Conservation (phyloP, 2,329 filamentous ascomycete species). For the Monosporascus sp. region DNA sequence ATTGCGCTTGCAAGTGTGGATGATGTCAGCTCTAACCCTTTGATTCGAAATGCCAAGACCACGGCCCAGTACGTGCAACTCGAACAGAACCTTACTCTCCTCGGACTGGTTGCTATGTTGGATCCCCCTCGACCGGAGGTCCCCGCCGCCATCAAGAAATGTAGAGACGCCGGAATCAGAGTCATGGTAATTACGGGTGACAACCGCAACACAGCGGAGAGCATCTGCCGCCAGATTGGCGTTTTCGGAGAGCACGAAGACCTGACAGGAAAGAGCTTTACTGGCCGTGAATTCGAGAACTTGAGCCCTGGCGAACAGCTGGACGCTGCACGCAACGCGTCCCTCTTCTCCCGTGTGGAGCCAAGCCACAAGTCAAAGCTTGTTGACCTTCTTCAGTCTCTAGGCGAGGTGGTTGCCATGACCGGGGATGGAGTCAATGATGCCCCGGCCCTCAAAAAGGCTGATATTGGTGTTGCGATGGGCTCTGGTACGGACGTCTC, state of each 20-base stretch:
- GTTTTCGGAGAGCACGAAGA: conserved; percentile 81
- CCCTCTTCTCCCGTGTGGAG: conserved; percentile 93
- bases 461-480: conserved; percentile 98
- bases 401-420: conserved; percentile 96
- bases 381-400: conserved; percentile 89
- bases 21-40: conserved; percentile 64
- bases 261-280: conserved; percentile 87
- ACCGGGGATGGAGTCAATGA: conserved; percentile 99
- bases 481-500: conserved; percentile 96
- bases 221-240: conserved; percentile 95
- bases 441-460: conserved; percentile 94
- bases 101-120: conserved; percentile 93
- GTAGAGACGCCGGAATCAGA: conserved; percentile 87
- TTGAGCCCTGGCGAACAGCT: conserved; percentile 75
- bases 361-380: conserved; percentile 96
- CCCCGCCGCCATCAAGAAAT: conserved; percentile 77
- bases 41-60: conserved; percentile 71
- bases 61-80: conserved; percentile 79
- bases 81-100: conserved; percentile 89
- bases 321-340: conserved; percentile 77
- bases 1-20: conserved; percentile 88
- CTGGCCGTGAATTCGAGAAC: conserved; percentile 89
- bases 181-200: conserved; percentile 98
- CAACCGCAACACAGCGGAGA: conserved; percentile 95
- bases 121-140: conserved; percentile 95